Evolutionary conservation across 176 grass and related monocot genomes (phyloP), one percentile per base, ranked within the genome.

Genomic region (Pharus latifolius): DNA sequence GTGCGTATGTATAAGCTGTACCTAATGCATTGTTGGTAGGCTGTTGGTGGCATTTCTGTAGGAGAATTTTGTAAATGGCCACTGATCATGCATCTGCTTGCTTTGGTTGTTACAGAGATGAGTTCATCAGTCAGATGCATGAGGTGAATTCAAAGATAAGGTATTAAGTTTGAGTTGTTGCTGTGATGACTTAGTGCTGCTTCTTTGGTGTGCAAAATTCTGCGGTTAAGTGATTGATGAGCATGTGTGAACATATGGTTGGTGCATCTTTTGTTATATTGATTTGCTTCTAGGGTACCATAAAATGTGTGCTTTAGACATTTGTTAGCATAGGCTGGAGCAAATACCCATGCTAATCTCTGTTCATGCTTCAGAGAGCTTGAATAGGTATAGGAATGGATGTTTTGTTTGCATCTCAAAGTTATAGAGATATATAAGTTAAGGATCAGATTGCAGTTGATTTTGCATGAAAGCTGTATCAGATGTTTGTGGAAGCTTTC

Each of bases 71-170:
- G 45, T 30, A n/a, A 0, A 7, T 31, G 2, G 0, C 69, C 1
- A 7, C 37, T 74, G 26, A 18, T 38, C 63, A 54, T 54, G 22
- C 17, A 18, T 61, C 9, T 0, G 6, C 30, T 17, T 77, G 17
- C 22, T 28, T 33, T 74, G 33, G 9, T 63, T 83, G 56, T 22
- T 65, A 29, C 31, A 92, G 89, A 71, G 86, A 92, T 3, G 89
- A 73, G 11, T 97, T 92, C 63, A 83, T 87, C 50, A 65, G 38
- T 31, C 70, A 73, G 49, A 90, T 92, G 93, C 25, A 38, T 63
- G 74, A 92, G 56, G 69, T 97, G 70, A 97, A 92, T 17, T 12
- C 65, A 49, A 85, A 77, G 69, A 97, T 97, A 85, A 97, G 86
- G 93, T 97, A 67, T 24, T 14, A 0, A 60, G 15, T 37, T 12